Base-by-base conservation (phyloP, 2,329 filamentous ascomycete genomes). In the Claviceps purpurea region DNA sequence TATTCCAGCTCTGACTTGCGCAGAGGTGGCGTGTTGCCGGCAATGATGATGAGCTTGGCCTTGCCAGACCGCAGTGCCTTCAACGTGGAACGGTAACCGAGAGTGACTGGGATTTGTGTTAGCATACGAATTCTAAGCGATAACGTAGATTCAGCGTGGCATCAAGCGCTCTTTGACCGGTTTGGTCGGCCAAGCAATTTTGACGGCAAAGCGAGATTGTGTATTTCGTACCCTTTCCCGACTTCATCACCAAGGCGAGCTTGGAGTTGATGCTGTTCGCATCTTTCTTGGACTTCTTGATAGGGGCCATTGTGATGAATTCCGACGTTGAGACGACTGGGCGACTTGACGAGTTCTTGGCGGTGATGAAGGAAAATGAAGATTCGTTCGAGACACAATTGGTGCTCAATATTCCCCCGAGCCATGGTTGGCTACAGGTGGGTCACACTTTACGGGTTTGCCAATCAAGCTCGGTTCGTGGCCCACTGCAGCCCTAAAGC, bases 1-100 rank as follows among this genome's bases (percentile, higher is more conserved):
- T 88, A 96, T 79, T 96, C 91, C 59, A 96, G 83, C 81, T 97
- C 91, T 67, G 82, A 88, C 85, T 97, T 98, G 74, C 91, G 85
- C 66, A 98, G 87, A 73, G 93, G 93, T 69, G 91, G 90, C 63
- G 90, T 95, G 82, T 98, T 97, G 76, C 87, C 89, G 64, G 70
- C 68, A 55, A 95, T 94, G 76, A 95, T 89, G 72, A 97, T 88
- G 62, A 96, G 84, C 87, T 97, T 97, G 73, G 93, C 93, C 85
- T 96, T 97, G 74, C 91, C 90, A 63, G 84, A 86, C 68, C 91
- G 87, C 64, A 97, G 86, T 63, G 79, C 78, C 86, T 97, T 95
- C 69, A 93, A 79, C 52, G 65, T 65, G 47, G 68, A 67, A 65
- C 70, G 70, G 64, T 70, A 70, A 46, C 68, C 68, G 54, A 70